These are phyloP conservation scores for Bombardia bombarda DNA, from an alignment of 495 filamentous ascomycete species.

Conservation along the genomic window DNA sequence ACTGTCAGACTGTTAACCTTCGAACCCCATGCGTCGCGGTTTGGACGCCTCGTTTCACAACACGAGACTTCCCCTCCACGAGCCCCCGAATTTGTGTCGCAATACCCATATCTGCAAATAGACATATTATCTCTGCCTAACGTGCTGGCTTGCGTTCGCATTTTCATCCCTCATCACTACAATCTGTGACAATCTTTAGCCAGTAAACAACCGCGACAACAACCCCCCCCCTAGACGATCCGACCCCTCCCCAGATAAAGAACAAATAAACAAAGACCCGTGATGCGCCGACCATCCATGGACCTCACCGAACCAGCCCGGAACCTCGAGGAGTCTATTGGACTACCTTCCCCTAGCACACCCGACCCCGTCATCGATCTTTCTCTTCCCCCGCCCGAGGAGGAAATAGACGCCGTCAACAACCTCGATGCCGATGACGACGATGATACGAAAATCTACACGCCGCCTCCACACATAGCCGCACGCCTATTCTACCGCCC, in stretches of 20 bases:
- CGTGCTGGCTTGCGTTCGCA: background rate
- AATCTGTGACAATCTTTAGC: no score
- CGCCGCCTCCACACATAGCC: slow-evolving; percentile 75
- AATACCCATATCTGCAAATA: background rate
- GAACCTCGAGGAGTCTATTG: slow-evolving; percentile 37
- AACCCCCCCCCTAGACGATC: background rate
- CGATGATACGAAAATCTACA: slow-evolving; percentile 37
- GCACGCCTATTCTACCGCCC: slow-evolving; percentile 71
- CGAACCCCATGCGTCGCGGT: background rate
- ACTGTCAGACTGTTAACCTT: no score
- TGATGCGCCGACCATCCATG: slow-evolving; percentile 36
- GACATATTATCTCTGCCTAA: background rate
- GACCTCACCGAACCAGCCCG: slow-evolving; percentile 36
- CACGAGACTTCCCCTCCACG: background rate
- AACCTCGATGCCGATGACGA: slow-evolving; percentile 13
- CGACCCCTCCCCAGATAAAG: background rate
- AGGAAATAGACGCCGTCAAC: slow-evolving; percentile 24
- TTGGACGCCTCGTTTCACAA: background rate
- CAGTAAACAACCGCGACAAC: background rate
- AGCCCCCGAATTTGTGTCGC: background rate
- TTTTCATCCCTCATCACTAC: background rate
- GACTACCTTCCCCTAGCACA: slow-evolving; percentile 23
- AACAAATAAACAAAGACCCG: slow-evolving; percentile 2
- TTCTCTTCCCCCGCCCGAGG: slow-evolving; percentile 25
- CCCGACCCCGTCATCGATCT: slow-evolving; percentile 26